Conservation (phyloP, 2,329 filamentous ascomycete species). For the Simplicillium sp. region DNA sequence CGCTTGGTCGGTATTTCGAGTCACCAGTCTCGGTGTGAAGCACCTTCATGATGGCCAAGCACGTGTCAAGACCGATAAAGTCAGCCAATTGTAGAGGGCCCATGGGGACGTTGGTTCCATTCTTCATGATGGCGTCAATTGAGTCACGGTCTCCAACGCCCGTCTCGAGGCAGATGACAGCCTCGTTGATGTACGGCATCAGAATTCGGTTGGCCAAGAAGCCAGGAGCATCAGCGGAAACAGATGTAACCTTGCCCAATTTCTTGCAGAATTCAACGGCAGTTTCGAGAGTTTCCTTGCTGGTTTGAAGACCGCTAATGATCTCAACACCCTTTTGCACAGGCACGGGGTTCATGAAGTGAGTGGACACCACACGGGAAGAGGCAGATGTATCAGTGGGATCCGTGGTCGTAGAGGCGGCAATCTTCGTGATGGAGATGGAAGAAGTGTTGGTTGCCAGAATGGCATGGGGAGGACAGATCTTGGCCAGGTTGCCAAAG, state of each 20-base stretch:
- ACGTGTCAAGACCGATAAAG: conserved; percentile 96
- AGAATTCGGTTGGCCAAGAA: conserved; percentile 95
- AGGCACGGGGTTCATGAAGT: conserved; percentile 99
- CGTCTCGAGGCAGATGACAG: conserved; percentile 90
- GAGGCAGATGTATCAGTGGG: conserved; percentile 72
- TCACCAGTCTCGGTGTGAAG: conserved; percentile 86
- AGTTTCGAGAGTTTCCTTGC: conserved; percentile 67
- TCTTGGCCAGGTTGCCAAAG: conserved; percentile 71
- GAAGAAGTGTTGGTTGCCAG: conserved; percentile 98
- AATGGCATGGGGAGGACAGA: conserved; percentile 77
- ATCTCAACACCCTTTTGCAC: conserved; percentile 97
- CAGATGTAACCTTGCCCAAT: conserved; percentile 88
- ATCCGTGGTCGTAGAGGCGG: conserved; percentile 71
- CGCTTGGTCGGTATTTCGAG: conserved; percentile 87
- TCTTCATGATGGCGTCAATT: conserved; percentile 98
- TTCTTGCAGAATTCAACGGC: conserved; percentile 78
- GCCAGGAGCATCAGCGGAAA: conserved; percentile 81
- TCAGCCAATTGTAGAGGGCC: conserved; percentile 88
- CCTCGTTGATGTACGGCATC: conserved; percentile 99
- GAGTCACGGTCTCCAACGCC: conserved; percentile 81
- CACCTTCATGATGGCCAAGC: conserved; percentile 94
- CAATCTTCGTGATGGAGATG: conserved; percentile 94
- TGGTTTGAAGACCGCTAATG: conserved; percentile 89
- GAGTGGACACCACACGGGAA: conserved; percentile 85
- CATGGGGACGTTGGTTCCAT: conserved; percentile 98